Percentiles rank a stretch among this genome's conserved stretches.
phyloP scores from a whole-genome alignment of 306 rosid genomes.

The Mimosa pudica region DNA sequence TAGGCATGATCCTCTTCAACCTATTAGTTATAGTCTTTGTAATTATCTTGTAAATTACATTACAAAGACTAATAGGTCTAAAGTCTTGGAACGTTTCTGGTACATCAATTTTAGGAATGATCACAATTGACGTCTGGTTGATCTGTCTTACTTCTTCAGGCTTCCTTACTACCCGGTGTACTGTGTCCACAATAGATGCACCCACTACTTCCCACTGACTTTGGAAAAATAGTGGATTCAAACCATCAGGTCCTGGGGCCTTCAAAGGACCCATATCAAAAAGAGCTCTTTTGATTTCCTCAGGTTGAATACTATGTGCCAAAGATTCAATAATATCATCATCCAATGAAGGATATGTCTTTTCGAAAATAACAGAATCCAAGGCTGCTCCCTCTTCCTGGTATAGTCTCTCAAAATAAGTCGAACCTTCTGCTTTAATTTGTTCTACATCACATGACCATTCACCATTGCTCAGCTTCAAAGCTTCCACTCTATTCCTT shows the following conservation, averaged over 20 bases:
- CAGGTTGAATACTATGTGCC: no score
- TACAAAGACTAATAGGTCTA: neutral
- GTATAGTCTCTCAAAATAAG: no score
- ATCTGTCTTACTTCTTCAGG: no score
- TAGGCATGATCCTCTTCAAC: neutral
- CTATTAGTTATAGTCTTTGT: neutral
- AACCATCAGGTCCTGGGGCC: neutral
- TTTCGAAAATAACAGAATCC: no score
- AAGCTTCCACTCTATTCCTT: no score
- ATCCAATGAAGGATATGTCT: no score
- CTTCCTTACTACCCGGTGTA: fast-evolving
- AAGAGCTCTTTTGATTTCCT: neutral
- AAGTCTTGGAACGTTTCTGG: neutral
- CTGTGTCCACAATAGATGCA: neutral
- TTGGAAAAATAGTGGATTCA: neutral
- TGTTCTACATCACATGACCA: no score
- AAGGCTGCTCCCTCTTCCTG: no score
- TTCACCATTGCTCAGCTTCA: no score
- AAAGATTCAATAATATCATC: no score
- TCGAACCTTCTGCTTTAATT: fast-evolving
- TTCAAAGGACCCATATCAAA: neutral
- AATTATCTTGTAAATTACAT: neutral
- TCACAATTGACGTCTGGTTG: neutral
- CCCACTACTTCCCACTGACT: neutral
- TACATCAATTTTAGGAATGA: neutral